A percentile compares a stretch with the other conserved stretches of the same genome.
Conservation (phyloP, 2,329 filamentous ascomycete genomes). For the Hymenoscyphus fructigenus region DNA sequence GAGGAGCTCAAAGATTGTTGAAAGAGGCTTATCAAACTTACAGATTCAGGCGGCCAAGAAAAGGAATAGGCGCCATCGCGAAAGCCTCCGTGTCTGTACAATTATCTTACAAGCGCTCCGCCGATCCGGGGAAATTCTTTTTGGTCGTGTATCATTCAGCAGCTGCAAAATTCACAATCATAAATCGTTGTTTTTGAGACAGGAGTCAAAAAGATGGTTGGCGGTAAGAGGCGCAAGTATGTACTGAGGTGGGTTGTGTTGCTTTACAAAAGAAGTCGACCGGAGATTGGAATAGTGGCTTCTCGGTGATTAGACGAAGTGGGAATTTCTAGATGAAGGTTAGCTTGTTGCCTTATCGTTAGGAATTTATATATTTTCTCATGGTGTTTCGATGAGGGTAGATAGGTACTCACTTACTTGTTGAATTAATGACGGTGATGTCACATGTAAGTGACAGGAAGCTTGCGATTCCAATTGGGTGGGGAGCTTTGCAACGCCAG, state of each 20-base stretch:
- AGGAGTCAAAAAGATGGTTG: neutral
- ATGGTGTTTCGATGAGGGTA: neutral
- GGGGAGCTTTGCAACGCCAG: neutral
- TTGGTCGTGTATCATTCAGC: neutral
- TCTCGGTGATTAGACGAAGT: neutral
- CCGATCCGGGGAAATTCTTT: neutral
- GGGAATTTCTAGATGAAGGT: neutral
- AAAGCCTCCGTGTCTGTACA: constrained; percentile 1
- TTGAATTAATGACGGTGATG: constrained; percentile 8
- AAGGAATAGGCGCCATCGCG: constrained; percentile 41
- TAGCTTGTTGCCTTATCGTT: neutral
- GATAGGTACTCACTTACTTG: neutral
- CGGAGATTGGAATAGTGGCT: neutral
- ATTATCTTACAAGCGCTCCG: constrained; percentile 3
- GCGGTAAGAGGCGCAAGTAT: neutral
- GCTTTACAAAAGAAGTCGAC: neutral
- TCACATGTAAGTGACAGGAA: constrained; percentile 14
- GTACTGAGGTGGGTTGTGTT: neutral
- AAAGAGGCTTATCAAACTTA: constrained; percentile 27
- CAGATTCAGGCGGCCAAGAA: constrained; percentile 43
- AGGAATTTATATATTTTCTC: neutral
- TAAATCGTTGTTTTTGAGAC: neutral
- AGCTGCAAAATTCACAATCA: neutral
- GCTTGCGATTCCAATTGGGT: neutral
- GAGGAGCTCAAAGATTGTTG: neutral